Base-by-base conservation (phyloP, 2,329 filamentous ascomycete genomes). In the Pestalotiopsis fici region DNA sequence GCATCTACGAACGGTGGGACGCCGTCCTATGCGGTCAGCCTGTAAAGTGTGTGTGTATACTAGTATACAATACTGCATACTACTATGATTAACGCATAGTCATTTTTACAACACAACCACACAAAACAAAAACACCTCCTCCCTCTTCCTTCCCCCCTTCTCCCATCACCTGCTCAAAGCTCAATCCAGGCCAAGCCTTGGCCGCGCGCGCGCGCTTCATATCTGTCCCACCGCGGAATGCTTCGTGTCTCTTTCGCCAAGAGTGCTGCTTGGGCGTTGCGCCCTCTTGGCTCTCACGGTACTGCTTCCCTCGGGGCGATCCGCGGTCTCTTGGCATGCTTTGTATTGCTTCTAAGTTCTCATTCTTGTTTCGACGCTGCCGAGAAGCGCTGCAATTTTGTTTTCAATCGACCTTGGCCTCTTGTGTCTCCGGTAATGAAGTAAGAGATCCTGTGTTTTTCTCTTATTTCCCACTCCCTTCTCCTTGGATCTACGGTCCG, bases 311-410 rank as follows among this genome's bases (percentile, higher is more conserved):
- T 25, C 37, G 59, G 57, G 27, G 57, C 57, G 57, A 60, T 39
- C 57, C 57, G 57, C 57, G 57, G 57, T 47, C 25, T 23, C 59
- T 62, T 62, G 59, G 59, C 59, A 39, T 47, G 59, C 55, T 50
- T 37, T 47, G 59, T 47, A 37, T 43, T 60, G 27, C n/a, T 60
- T 60, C n/a, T n/a, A n/a, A n/a, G n/a, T n/a, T n/a, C 9, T 50
- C 43, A 50, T 18, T 50, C 57, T 13, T 60, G 27, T 37, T 31
- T 37, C 57, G 15, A 27, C 13, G 27, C 57, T 31, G 27, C 55
- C 57, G 57, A 60, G 57, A 39, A 21, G 15, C 31, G 57, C 27
- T 35, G n/a, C n/a, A 37, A 39, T 37, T 35, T n/a, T 11, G 57
- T 21, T 60, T 60, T 21, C 9, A 13, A 23, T 15, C 55, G 6